phyloP scores from a whole-genome alignment of 1,284 basidiomycete species.

The Tetrapyrgos nigripes region DNA sequence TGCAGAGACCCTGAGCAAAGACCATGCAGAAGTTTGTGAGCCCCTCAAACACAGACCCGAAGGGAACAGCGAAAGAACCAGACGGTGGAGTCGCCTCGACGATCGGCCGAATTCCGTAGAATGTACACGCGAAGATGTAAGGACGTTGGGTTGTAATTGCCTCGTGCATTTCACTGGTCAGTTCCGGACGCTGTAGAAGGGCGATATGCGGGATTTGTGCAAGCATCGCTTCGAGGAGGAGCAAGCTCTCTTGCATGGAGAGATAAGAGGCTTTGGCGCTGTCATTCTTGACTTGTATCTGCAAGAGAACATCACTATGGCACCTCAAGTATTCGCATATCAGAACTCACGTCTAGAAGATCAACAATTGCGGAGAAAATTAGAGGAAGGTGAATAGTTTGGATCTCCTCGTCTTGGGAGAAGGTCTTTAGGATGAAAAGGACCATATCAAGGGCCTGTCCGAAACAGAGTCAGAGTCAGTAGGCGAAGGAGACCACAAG shows the following conservation, averaged over 20 bases:
- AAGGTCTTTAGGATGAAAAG: conserved; percentile 78
- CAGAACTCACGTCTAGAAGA: conserved; percentile 56
- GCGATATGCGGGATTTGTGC: conserved; percentile 57
- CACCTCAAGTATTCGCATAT: conserved; percentile 7
- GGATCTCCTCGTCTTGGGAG: conserved; percentile 84
- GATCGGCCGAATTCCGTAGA: conserved; percentile 58
- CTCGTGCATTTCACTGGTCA: conserved; percentile 41
- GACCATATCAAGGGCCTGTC: conserved; percentile 66
- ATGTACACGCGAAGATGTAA: conserved; percentile 60
- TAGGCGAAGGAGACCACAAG: background rate
- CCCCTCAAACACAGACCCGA: conserved; percentile 62
- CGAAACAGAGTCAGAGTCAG: background rate
- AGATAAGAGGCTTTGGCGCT: conserved; percentile 38
- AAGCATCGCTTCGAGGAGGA: conserved; percentile 60
- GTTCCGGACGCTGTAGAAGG: conserved; percentile 55
- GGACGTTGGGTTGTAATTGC: conserved; percentile 42
- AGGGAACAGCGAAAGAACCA: conserved; percentile 50
- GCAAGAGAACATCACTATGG: conserved; percentile 8
- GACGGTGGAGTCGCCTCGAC: conserved; percentile 20
- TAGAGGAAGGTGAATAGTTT: conserved; percentile 81
- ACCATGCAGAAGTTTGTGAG: conserved; percentile 51
- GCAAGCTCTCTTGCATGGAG: conserved; percentile 51
- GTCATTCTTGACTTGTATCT: conserved; percentile 50
- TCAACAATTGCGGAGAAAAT: conserved; percentile 74
- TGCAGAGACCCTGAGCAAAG: conserved; percentile 48